Evolutionary conservation across 2,329 filamentous ascomycete genomes (phyloP).

Genomic region (Paecilomyces fulvus): DNA sequence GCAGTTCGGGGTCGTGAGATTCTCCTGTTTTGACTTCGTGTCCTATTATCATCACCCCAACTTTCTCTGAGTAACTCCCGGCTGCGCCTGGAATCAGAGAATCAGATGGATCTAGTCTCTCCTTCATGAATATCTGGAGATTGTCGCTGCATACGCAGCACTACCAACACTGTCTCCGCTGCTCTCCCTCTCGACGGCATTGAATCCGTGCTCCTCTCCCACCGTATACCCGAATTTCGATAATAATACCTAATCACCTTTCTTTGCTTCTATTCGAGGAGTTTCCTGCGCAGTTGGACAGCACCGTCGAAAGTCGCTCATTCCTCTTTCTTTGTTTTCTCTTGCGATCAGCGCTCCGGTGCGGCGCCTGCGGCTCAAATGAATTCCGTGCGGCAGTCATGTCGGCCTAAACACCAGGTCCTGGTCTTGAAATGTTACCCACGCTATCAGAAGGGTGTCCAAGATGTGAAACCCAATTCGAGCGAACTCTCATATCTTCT

Average conservation of each 20-base stretch:
- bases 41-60: background rate
- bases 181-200: background rate
- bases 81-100: background rate
- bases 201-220: background rate
- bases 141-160: background rate
- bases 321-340: background rate
- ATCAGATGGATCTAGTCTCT: background rate
- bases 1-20: background rate
- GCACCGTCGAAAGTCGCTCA: background rate
- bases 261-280: background rate
- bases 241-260: background rate
- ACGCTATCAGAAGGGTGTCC: constrained; percentile 78
- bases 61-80: background rate
- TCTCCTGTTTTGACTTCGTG: background rate
- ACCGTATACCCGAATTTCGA: background rate
- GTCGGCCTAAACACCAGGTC: constrained; percentile 92
- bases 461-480: constrained; percentile 90
- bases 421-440: constrained; percentile 95
- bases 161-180: background rate
- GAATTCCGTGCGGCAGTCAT: constrained; percentile 52
- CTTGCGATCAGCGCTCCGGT: background rate
- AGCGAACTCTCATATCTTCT: constrained; percentile 95
- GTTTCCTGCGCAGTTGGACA: background rate
- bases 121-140: background rate
- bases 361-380: constrained; percentile 27